These are phyloP conservation scores for Prunella vulgaris DNA, from an alignment of 257 asterid species.

Conservation along the genomic window DNA sequence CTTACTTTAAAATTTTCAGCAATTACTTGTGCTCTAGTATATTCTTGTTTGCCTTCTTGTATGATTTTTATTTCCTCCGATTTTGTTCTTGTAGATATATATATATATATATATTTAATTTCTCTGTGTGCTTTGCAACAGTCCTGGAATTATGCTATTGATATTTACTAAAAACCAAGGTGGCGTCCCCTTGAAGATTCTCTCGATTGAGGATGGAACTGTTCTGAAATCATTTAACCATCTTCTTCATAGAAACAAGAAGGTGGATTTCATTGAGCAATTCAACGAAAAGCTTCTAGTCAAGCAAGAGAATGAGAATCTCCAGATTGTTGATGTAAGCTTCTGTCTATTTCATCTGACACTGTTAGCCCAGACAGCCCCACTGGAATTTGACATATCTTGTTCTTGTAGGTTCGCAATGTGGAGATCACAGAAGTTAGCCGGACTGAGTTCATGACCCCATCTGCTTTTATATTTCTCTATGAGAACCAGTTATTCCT, in stretches of 20 bases:
- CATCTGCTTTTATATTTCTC: slow-evolving; percentile 94
- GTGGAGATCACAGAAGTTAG: slow-evolving; percentile 88
- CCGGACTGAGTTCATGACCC: slow-evolving; percentile 96
- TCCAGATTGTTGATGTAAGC: slow-evolving; percentile 94
- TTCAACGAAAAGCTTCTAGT: slow-evolving; percentile 97
- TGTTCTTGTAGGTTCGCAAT: slow-evolving; percentile 71
- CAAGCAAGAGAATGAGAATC: slow-evolving; percentile 97
- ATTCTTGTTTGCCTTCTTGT: neutral
- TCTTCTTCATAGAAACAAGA: slow-evolving; percentile 87
- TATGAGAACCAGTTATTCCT: slow-evolving; percentile 93
- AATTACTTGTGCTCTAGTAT: neutral
- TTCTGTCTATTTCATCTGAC: neutral
- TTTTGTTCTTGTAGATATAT: neutral
- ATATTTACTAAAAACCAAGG: slow-evolving; percentile 65
- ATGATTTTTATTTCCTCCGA: neutral
- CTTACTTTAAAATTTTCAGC: neutral
- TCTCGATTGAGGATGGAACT: slow-evolving; percentile 96
- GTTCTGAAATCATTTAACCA: slow-evolving; percentile 87
- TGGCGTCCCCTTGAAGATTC: slow-evolving; percentile 82
- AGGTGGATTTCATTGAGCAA: slow-evolving; percentile 96
- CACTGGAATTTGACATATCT: slow-evolving; percentile 20
- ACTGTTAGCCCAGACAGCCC: neutral
- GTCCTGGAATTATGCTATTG: slow-evolving; percentile 96
- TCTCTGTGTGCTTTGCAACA: slow-evolving; percentile 27
- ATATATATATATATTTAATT: neutral